These are phyloP conservation scores for Kodamaea fukazawae DNA, from an alignment of 805 yeast species.

Conservation along the genomic window DNA sequence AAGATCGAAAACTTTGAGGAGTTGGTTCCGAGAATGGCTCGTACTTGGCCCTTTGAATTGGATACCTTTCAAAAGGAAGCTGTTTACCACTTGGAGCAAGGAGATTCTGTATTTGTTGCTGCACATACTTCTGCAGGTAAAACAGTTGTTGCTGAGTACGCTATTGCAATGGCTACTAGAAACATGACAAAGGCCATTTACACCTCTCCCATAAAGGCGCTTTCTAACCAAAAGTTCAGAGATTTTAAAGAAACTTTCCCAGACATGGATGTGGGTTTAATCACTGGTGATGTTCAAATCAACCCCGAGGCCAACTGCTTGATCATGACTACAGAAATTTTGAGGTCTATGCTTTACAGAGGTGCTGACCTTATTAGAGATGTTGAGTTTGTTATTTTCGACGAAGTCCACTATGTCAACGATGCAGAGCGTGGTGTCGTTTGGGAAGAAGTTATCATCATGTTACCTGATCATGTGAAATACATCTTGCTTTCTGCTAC, in stretches of 20 bases:
- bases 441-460: conserved; percentile 98
- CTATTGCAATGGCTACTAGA: conserved; percentile 92
- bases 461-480: conserved; percentile 95
- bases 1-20: conserved; percentile 81
- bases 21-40: conserved; percentile 88
- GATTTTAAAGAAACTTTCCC: conserved; percentile 79
- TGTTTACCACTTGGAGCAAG: conserved; percentile 91
- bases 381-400: conserved; percentile 95
- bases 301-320: conserved; percentile 95
- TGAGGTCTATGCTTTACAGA: conserved; percentile 90
- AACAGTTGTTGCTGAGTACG: conserved; percentile 97
- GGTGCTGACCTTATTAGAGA: conserved; percentile 97
- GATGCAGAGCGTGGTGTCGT: conserved; percentile 98
- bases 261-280: conserved; percentile 84
- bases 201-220: conserved; percentile 92
- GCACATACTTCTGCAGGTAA: conserved; percentile 99
- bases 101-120: conserved; percentile 97
- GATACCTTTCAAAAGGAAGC: conserved; percentile 98
- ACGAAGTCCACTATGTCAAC: conserved; percentile 96
- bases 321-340: conserved; percentile 96
- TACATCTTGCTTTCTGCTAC: conserved; percentile 91
- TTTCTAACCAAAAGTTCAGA: conserved; percentile 85
- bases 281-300: conserved; percentile 97
- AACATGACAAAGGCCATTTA: conserved; percentile 97
- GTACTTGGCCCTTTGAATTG: conserved; percentile 91